Evolutionary conservation across 2,329 filamentous ascomycete species (phyloP), one percentile per base, ranked within the genome.

Genomic region (Aspergillus quadrilineatus): DNA sequence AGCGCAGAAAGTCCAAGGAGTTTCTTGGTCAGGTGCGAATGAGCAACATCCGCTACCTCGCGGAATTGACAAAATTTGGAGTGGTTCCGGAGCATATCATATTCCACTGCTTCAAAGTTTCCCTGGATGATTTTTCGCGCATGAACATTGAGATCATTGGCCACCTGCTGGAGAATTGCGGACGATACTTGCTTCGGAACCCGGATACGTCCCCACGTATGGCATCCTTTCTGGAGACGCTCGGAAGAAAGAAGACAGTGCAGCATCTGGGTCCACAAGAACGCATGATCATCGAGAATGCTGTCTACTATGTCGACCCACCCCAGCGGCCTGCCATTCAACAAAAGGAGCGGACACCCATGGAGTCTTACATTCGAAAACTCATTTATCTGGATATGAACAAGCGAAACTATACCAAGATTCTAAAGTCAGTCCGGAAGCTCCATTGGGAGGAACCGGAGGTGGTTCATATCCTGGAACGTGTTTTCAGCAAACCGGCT

Each of bases 91-190:
- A 99, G 73, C 94, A 99, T 74, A 93, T 99, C 62, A 95, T 99
- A 53, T 99, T 99, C 70, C 94, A 99, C 70, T 99, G 94, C 70
- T 85, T 99, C 66, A 99, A 97, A 74, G 93, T 99, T 72, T 95
- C 93, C 64, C 78, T 99, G 29, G 94, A 99, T 67, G 94, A 99
- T 69, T 99, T 99, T 69, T 97, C 94, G 2, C 85, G 93, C 59
- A 97, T 97, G 89, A 99, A 99, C 69, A 97, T 99, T 61, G 95
- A 99, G 73, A 97, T 99, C 65, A 93, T 99, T 61, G 95, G 92
- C 68, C 96, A 95, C 68, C 80, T 99, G 29, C 82, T 99, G 22
- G 94, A 99, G 73, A 97, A 97, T 62, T 99, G 95, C 69, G 94
- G 94, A 43, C 86, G 94, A 15, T 99, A 97, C 73, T 80, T 99